These are phyloP conservation scores for Acanthamoeba castellanii DNA, from an alignment of 208 protist genomes.

Conservation along the genomic window DNA sequence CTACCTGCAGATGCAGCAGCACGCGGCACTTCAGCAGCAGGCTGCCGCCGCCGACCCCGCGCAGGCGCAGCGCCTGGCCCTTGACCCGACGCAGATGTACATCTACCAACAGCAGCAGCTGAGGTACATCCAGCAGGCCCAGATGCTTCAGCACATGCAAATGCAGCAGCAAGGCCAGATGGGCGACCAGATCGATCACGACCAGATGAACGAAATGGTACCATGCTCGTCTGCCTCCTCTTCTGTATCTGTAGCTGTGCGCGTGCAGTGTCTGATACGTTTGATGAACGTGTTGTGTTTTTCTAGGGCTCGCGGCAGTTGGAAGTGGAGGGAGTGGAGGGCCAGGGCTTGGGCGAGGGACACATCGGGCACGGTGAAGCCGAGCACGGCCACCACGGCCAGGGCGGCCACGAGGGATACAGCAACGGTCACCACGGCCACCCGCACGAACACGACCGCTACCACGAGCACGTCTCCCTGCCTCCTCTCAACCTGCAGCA, in stretches of 20 bases:
- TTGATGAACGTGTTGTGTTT: neutral
- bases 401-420: slow-evolving; percentile 49
- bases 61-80: neutral
- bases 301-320: slow-evolving; percentile 17
- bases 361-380: slow-evolving; percentile 42
- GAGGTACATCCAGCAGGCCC: slow-evolving; percentile 41
- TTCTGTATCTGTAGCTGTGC: neutral
- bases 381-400: slow-evolving; percentile 51
- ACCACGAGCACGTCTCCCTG: slow-evolving; percentile 35
- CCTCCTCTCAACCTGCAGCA: slow-evolving; percentile 26
- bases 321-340: slow-evolving; percentile 2
- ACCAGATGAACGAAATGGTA: slow-evolving; percentile 59
- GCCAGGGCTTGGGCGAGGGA: slow-evolving; percentile 34
- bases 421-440: slow-evolving; percentile 65
- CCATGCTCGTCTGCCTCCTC: neutral
- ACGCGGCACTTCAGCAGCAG: neutral
- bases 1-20: slow-evolving; percentile 54
- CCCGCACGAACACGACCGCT: slow-evolving; percentile 55
- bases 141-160: slow-evolving; percentile 58
- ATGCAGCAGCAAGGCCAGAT: slow-evolving; percentile 61
- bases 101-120: slow-evolving; percentile 45
- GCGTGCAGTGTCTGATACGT: neutral
- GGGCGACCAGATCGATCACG: slow-evolving; percentile 31
- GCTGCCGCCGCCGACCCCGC: neutral
- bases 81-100: slow-evolving; percentile 20